Percentiles rank a stretch among this genome's conserved stretches.
Evolutionary conservation across 192 early-diverging fungal species (phyloP).

Genomic region (Dissophora ornata): DNA sequence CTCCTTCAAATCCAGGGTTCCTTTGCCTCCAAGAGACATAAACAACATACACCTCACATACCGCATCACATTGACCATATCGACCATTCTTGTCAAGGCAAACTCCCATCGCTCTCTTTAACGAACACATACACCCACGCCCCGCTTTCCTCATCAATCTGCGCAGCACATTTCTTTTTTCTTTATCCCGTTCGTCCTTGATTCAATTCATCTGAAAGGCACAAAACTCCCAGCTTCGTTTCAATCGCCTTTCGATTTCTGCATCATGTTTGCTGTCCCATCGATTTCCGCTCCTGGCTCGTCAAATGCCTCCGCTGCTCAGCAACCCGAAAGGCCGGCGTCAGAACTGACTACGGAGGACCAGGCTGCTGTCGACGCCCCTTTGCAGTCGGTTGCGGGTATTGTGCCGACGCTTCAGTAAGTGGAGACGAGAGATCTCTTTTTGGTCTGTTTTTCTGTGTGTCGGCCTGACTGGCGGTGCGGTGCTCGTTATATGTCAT

Average conservation of each 20-base stretch:
- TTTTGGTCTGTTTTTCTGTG: too few species aligned
- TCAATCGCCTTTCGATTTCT: background rate
- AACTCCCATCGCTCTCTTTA: background rate
- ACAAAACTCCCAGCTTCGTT: background rate
- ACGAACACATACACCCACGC: too few species aligned
- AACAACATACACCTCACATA: background rate
- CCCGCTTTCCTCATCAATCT: background rate
- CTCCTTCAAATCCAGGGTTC: slow-evolving; percentile 6
- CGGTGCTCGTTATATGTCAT: too few species aligned
- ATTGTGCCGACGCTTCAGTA: slow-evolving; percentile 73
- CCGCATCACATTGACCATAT: background rate
- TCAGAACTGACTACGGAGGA: slow-evolving; percentile 41
- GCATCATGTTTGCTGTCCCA: slow-evolving; percentile 53
- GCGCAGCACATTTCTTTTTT: slow-evolving; percentile 16
- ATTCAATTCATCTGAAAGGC: background rate
- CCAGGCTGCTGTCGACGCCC: slow-evolving; percentile 41
- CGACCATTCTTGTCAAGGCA: background rate
- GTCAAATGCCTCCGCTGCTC: slow-evolving; percentile 23
- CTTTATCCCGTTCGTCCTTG: background rate
- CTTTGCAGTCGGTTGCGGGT: slow-evolving; percentile 61
- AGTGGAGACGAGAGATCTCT: slow-evolving; percentile 43
- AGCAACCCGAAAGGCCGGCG: slow-evolving; percentile 25
- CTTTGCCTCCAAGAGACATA: slow-evolving; percentile 1
- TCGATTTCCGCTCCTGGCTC: slow-evolving; percentile 37
- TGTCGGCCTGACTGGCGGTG: too few species aligned